These are phyloP conservation scores for Cryptococcus sp. DNA, from an alignment of 1,284 basidiomycete genomes.

Conservation along the genomic window DNA sequence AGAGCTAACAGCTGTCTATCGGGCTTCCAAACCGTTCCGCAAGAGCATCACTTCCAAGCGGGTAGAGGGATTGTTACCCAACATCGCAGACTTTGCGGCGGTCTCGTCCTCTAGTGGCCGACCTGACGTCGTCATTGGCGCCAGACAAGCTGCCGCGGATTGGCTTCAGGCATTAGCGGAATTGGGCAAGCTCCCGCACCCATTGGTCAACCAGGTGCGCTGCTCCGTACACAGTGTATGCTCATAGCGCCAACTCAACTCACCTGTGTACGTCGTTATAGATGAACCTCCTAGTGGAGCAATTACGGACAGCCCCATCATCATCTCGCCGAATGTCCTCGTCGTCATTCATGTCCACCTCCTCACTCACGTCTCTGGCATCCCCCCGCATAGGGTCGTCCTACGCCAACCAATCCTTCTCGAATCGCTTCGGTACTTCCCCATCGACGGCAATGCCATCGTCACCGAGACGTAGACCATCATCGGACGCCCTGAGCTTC, in stretches of 20 bases:
- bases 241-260: too few relatives aligned
- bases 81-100: conserved; percentile 48
- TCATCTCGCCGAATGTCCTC: conserved; percentile 21
- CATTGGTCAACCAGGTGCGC: conserved; percentile 40
- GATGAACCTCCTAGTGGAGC: conserved; percentile 45
- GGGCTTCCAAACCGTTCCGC: conserved; percentile 36
- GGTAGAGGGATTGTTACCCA: conserved; percentile 47
- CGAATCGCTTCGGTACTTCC: conserved; percentile 29
- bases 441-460: conserved; percentile 21
- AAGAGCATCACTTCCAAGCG: conserved; percentile 36
- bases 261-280: conserved; percentile 2
- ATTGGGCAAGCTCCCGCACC: conserved; percentile 36
- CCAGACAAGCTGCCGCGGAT: conserved; percentile 30
- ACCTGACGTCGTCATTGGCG: conserved; percentile 23
- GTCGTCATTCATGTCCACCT: conserved; percentile 11
- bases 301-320: conserved; percentile 28
- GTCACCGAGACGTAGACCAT: conserved; percentile 28
- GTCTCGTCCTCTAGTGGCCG: conserved; percentile 30
- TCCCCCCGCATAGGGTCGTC: conserved; percentile 30
- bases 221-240: too few relatives aligned
- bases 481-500: conserved; percentile 27
- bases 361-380: conserved; percentile 19
- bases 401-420: conserved; percentile 32
- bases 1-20: conserved; percentile 34
- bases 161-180: conserved; percentile 36